Base-by-base conservation (phyloP, 1,139 yeast species). In the Saccharomycopsis crataegensis region DNA sequence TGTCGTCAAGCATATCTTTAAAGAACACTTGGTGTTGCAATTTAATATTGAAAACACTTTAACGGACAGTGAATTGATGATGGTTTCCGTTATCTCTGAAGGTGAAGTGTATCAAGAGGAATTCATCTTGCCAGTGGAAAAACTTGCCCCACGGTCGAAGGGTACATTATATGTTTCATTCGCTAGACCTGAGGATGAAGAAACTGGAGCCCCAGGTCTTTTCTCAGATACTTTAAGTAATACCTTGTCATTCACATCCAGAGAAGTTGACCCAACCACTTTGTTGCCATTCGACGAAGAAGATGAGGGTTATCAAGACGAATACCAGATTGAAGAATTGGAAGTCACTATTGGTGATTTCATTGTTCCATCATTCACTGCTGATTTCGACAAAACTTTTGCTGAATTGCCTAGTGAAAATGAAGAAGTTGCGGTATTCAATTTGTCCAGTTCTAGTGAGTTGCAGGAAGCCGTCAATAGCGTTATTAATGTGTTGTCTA, bases 221-320 rank as follows among this genome's bases (percentile, higher is more conserved):
- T 69, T 71, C 44, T 71, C 78, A 57, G 80, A 82, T 46, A 75
- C 80, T 1, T 80, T 93, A 63, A 77, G 81, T 52, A 87, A 86
- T 67, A 79, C 82, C 14, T 75, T 93, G 58, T 78, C 83, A 45
- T 93, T 86, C 72, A 80, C 84, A 31, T 80, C 89, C 55, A 86
- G 85, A 69, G 98, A 91, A 67, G 75, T 87, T 59, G 86, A 89
- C 61, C 85, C 90, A 51, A 77, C 80, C 8, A 85, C 90, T 31
- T 84, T 85, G 40, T 81, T 75, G 60, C 83, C 88, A 55, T 71
- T 76, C 51, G 86, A 79, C 57, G 77, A 75, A 38, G 78, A 75
- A 54, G 96, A 88, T 55, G 95, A 86, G 63, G 97, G 96, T 2
- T 89, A 85, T 78, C 85, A 87, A 57, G 99, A 93, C 68, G 96